Evolutionary conservation across 495 filamentous ascomycete species (phyloP).

Genomic region (Daldinia childiae): DNA sequence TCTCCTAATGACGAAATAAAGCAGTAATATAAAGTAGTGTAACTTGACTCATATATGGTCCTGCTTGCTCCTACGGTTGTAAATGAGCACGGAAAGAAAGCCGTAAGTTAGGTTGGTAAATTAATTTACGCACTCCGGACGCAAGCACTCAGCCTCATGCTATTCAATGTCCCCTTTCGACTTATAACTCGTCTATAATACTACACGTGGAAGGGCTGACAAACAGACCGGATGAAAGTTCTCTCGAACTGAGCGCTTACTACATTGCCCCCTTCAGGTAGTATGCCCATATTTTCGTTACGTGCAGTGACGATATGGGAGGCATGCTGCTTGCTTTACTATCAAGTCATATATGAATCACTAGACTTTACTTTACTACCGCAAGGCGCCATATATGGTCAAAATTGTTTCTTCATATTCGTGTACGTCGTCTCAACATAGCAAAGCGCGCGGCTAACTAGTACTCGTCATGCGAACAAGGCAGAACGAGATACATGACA

Average conservation of each 20-base stretch:
- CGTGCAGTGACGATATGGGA: not conserved
- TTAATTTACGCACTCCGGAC: not conserved
- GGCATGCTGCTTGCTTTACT: not conserved
- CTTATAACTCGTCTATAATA: not conserved
- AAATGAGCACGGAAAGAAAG: not conserved
- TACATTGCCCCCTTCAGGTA: not conserved
- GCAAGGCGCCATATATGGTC: not conserved
- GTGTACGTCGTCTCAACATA: conserved; percentile 39
- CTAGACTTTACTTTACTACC: not conserved
- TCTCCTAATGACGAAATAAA: not conserved
- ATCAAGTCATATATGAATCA: not conserved
- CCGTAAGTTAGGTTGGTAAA: not conserved
- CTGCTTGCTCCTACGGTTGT: not conserved
- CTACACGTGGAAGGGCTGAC: not conserved
- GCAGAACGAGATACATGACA: conserved; percentile 2
- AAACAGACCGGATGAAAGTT: not conserved
- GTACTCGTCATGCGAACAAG: conserved; percentile 9
- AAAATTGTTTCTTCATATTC: conserved; percentile 34
- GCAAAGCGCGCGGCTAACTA: conserved; percentile 14
- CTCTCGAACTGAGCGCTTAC: not conserved
- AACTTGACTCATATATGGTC: not conserved
- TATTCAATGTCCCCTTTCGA: not conserved
- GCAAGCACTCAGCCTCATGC: not conserved
- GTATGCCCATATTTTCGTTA: not conserved
- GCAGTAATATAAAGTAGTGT: not conserved